Conservation (phyloP, 441 rosid genomes). For the Populus tomentosa region DNA sequence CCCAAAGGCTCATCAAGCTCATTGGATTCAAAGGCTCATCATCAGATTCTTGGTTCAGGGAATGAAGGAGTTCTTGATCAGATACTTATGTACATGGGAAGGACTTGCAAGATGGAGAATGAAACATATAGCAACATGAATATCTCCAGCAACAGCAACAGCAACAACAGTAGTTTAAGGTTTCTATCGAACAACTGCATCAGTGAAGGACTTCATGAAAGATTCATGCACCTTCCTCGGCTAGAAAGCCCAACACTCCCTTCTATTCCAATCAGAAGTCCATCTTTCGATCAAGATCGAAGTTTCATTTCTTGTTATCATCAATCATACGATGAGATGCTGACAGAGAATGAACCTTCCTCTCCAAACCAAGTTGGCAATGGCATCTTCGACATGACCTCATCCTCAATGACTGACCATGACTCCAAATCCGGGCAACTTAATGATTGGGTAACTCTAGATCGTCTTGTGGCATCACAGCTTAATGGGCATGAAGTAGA, state of each 20-base stretch:
- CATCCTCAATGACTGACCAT: not conserved
- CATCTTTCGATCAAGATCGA: slow-evolving; percentile 29
- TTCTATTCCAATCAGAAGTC: slow-evolving; percentile 16
- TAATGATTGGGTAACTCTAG: slow-evolving; percentile 74
- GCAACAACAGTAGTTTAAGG: slow-evolving; percentile 7
- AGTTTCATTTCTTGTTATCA: slow-evolving; percentile 32
- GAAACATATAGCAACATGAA: slow-evolving; percentile 23
- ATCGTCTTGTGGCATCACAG: slow-evolving; percentile 87
- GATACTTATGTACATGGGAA: slow-evolving; percentile 72
- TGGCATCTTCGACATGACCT: slow-evolving; percentile 3
- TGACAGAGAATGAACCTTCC: slow-evolving; percentile 21
- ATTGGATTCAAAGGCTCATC: slow-evolving; percentile 33
- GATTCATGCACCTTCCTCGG: slow-evolving; percentile 64
- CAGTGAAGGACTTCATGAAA: slow-evolving; percentile 31
- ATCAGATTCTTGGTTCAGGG: slow-evolving; percentile 28
- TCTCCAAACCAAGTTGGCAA: slow-evolving; percentile 19
- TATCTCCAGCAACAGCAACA: slow-evolving; percentile 17
- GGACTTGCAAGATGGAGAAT: slow-evolving; percentile 52
- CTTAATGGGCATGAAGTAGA: slow-evolving; percentile 47
- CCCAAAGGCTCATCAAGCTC: slow-evolving; percentile 41
- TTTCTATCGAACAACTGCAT: slow-evolving; percentile 11
- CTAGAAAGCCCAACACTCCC: slow-evolving; percentile 55
- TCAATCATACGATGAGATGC: slow-evolving; percentile 40
- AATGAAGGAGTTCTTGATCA: slow-evolving; percentile 48
- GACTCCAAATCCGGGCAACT: slow-evolving; percentile 23